phyloP scores from a whole-genome alignment of 208 protist species.

The Leishmania turanica region DNA sequence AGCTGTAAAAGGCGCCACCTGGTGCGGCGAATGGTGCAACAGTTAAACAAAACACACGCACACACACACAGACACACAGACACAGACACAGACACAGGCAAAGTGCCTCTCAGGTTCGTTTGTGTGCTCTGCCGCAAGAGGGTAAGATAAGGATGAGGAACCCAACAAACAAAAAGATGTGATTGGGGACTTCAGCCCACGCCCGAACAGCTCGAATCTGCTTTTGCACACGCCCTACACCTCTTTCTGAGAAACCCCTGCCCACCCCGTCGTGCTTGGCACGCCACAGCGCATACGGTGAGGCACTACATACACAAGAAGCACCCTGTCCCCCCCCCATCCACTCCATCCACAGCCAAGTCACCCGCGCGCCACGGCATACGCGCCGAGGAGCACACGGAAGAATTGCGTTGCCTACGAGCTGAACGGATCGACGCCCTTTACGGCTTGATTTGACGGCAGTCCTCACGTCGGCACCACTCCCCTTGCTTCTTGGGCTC shows the following conservation, averaged over 20 bases:
- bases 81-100: neutral
- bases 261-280: neutral
- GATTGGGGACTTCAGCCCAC: neutral
- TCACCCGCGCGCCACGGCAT: neutral
- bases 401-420: neutral
- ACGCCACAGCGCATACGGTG: neutral
- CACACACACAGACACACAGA: neutral
- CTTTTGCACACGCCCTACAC: neutral
- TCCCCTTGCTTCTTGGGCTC: slow-evolving; percentile 92
- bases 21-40: neutral
- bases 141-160: neutral
- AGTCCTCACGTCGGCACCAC: slow-evolving; percentile 91
- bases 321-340: neutral
- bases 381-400: neutral
- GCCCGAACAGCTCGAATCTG: neutral
- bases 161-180: neutral
- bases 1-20: neutral
- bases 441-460: slow-evolving; percentile 91
- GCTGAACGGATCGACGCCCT: neutral
- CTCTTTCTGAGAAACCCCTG: neutral
- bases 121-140: neutral
- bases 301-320: neutral
- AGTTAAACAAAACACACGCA: neutral
- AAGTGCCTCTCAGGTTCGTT: neutral
- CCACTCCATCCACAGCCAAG: too few species aligned